Percentiles rank a stretch among this genome's conserved stretches.
Evolutionary conservation across 768 basidiomycete genomes (phyloP).

Genomic region (Tephrocybe sp.): DNA sequence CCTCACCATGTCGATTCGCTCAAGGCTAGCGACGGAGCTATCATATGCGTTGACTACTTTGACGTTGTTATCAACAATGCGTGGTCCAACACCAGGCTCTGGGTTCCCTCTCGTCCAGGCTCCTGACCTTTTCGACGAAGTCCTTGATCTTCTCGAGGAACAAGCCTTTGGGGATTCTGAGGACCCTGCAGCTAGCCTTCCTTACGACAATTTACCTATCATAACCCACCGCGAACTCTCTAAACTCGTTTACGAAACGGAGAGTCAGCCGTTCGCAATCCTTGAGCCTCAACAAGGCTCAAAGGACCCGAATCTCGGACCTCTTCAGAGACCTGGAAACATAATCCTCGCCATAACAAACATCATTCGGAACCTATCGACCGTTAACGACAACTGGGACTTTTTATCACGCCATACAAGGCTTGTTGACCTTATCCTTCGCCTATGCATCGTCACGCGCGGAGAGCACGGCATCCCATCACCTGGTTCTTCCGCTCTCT

Average conservation of each 20-base stretch:
- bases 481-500: conserved; percentile 58
- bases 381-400: conserved; percentile 66
- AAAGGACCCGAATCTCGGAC: conserved; percentile 51
- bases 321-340: conserved; percentile 67
- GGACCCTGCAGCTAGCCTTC: conserved; percentile 22
- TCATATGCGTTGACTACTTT: conserved; percentile 90
- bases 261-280: conserved; percentile 59
- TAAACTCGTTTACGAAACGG: conserved; percentile 55
- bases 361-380: conserved; percentile 86
- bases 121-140: conserved; percentile 80
- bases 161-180: conserved; percentile 63
- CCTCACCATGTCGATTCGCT: conserved; percentile 92
- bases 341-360: conserved; percentile 70
- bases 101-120: conserved; percentile 80
- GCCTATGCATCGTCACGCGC: conserved; percentile 56
- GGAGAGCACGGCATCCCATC: conserved; percentile 30
- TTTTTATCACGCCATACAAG: conserved; percentile 67
- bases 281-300: conserved; percentile 48
- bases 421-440: conserved; percentile 65
- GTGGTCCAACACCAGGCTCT: conserved; percentile 56
- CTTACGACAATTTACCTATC: conserved; percentile 37
- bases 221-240: conserved; percentile 69
- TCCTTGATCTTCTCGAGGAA: conserved; percentile 86
- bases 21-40: conserved; percentile 78
- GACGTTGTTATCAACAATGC: conserved; percentile 78